Evolutionary conservation across 768 basidiomycete genomes (phyloP), one percentile per base, ranked within the genome.

Genomic region (Pisolithus orientalis): DNA sequence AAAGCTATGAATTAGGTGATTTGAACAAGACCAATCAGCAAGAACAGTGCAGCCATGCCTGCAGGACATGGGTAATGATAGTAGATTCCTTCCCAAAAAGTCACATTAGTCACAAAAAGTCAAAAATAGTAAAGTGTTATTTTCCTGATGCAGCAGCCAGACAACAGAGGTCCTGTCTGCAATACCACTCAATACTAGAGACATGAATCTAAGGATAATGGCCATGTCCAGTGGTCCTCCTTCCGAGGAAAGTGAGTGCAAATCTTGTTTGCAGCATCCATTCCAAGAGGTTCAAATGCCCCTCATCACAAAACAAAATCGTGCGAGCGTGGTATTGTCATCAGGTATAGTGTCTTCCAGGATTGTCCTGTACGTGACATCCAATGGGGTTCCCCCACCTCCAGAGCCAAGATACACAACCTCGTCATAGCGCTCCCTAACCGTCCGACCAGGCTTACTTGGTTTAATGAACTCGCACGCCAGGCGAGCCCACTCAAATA

Each of bases 61-160:
- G n/a, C n/a, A n/a, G n/a, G n/a, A n/a, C n/a, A n/a, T n/a, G n/a
- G n/a, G n/a, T n/a, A n/a, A n/a, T n/a, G n/a, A n/a, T n/a, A n/a
- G n/a, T n/a, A n/a, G n/a, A n/a, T n/a, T n/a, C n/a, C n/a, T n/a
- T n/a, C n/a, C n/a, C n/a, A n/a, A n/a, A n/a, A n/a, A n/a, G n/a
- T n/a, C n/a, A n/a, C n/a, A n/a, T n/a, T n/a, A n/a, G n/a, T n/a
- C n/a, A n/a, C n/a, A n/a, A n/a, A n/a, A n/a, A n/a, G n/a, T n/a
- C n/a, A n/a, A n/a, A n/a, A n/a, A n/a, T n/a, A n/a, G n/a, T n/a
- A n/a, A n/a, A n/a, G n/a, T n/a, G n/a, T n/a, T n/a, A n/a, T n/a
- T n/a, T n/a, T n/a, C n/a, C n/a, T n/a, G n/a, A n/a, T n/a, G 66
- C 14, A 65, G 53, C 9, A 57, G 50, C 13, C 45, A 53, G 38